phyloP scores from a whole-genome alignment of 2,329 filamentous ascomycete species.

The Beauveria brongniartii region DNA sequence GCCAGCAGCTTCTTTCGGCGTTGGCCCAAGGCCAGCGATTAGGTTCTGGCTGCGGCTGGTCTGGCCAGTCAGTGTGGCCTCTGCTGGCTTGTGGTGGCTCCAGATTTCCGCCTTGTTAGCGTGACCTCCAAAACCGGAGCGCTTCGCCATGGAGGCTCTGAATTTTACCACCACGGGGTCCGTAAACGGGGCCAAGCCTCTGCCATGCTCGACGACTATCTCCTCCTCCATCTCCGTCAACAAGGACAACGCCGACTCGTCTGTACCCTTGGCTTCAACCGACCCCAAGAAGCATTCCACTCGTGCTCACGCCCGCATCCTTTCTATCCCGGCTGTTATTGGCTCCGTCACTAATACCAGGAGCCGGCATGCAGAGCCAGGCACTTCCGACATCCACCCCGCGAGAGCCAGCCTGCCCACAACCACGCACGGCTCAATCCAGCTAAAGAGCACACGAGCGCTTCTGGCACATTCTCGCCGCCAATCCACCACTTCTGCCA shows the following conservation, averaged over 20 bases:
- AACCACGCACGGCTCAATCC: slow-evolving; percentile 17
- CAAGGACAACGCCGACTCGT: neutral
- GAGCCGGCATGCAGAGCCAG: slow-evolving; percentile 50
- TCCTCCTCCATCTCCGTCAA: neutral
- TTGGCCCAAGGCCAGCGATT: neutral
- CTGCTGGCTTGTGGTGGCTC: slow-evolving; percentile 10
- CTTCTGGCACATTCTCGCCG: slow-evolving; percentile 11
- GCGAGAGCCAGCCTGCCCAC: slow-evolving; percentile 57
- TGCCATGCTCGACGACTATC: slow-evolving; percentile 7
- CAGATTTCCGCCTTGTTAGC: slow-evolving; percentile 7
- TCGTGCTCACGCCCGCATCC: slow-evolving; percentile 25
- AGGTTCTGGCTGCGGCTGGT: neutral
- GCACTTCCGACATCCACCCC: slow-evolving; percentile 47
- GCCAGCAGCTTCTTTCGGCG: neutral
- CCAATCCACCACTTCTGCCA: neutral
- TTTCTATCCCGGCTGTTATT: slow-evolving; percentile 37
- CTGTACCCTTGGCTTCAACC: neutral
- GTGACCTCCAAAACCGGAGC: slow-evolving; percentile 8
- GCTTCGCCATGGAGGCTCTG: slow-evolving; percentile 17
- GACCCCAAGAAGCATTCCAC: neutral
- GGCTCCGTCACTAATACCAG: slow-evolving; percentile 38
- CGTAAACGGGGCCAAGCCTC: slow-evolving; percentile 17
- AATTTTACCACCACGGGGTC: slow-evolving; percentile 18
- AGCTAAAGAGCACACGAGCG: slow-evolving; percentile 12
- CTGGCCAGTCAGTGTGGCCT: slow-evolving; percentile 7